These are phyloP conservation scores for Cryptococcus jaspeensis DNA, from an alignment of 1,284 basidiomycete genomes.

Conservation along the genomic window DNA sequence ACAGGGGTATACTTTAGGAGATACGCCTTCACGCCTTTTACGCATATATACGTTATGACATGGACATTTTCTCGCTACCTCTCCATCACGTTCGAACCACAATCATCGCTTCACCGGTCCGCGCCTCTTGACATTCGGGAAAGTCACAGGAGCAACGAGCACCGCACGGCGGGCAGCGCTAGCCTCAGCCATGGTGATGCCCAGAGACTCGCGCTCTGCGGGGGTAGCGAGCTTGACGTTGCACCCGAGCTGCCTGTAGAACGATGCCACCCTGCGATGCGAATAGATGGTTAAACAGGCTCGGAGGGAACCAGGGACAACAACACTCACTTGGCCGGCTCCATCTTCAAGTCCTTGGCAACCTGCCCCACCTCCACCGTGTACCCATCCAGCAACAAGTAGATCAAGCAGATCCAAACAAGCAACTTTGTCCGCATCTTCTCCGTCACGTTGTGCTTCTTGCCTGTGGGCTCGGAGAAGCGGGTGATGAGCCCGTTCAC, in stretches of 20 bases:
- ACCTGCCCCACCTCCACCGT: slow-evolving; percentile 66
- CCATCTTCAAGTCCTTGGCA: slow-evolving; percentile 69
- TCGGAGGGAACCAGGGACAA: not conserved
- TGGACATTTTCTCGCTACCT: not conserved
- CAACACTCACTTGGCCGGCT: slow-evolving; percentile 60
- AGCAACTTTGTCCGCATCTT: slow-evolving; percentile 68
- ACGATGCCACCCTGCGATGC: slow-evolving; percentile 40
- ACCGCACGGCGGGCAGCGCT: slow-evolving; percentile 66
- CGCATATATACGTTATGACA: too few species aligned
- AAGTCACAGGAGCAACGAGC: slow-evolving; percentile 70
- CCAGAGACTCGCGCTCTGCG: slow-evolving; percentile 65
- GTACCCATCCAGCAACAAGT: slow-evolving; percentile 73
- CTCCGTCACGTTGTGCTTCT: slow-evolving; percentile 67
- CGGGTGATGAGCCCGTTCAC: slow-evolving; percentile 71
- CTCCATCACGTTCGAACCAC: not conserved
- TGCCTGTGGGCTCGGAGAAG: slow-evolving; percentile 67
- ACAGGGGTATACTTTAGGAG: too few species aligned
- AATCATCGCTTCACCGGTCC: slow-evolving; percentile 45
- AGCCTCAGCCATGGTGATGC: slow-evolving; percentile 59
- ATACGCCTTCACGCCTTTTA: too few species aligned
- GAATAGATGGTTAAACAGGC: too few species aligned
- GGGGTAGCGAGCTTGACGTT: slow-evolving; percentile 62
- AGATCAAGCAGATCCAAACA: slow-evolving; percentile 74
- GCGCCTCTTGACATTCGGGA: slow-evolving; percentile 61
- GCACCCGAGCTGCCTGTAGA: slow-evolving; percentile 61